Percentiles rank a stretch among this genome's conserved stretches.
phyloP scores from a whole-genome alignment of 78 protist genomes.

The Planoprotostelium fungivorum region DNA sequence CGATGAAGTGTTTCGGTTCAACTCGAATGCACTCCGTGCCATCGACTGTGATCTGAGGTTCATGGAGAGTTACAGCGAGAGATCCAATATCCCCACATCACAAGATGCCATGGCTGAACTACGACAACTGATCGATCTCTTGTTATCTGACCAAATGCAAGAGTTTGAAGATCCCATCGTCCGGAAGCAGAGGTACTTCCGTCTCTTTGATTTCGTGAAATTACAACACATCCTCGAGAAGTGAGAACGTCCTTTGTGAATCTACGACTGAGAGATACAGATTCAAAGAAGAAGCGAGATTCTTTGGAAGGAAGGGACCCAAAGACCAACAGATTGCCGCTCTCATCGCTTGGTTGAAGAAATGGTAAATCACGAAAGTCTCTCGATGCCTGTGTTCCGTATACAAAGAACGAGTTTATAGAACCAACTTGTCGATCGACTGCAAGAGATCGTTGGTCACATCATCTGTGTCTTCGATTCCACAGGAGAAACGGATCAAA shows the following conservation, averaged over 20 bases:
- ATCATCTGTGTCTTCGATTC: conserved; percentile 61
- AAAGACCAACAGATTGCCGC: background rate
- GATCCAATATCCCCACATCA: background rate
- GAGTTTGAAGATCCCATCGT: background rate
- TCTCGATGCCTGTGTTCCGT: no score
- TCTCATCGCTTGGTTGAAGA: background rate
- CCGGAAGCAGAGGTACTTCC: background rate
- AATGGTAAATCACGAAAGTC: no score
- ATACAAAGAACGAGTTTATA: no score
- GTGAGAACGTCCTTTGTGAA: background rate
- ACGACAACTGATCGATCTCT: background rate
- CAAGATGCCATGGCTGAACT: background rate
- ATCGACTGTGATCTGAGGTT: background rate
- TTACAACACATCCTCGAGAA: background rate
- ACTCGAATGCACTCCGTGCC: background rate
- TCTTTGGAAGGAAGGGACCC: background rate
- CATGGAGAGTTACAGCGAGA: background rate
- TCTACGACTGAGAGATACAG: background rate
- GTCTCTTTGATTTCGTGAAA: background rate
- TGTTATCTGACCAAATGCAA: background rate
- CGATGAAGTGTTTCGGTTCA: background rate
- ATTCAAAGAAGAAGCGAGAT: background rate
- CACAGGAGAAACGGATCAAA: conserved; percentile 63
- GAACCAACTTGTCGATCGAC: conserved; percentile 3
- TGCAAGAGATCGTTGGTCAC: conserved; percentile 45